Evolutionary conservation across 805 yeast genomes (phyloP), one percentile per base, ranked within the genome.

Genomic region (Citeromyces matritensis): DNA sequence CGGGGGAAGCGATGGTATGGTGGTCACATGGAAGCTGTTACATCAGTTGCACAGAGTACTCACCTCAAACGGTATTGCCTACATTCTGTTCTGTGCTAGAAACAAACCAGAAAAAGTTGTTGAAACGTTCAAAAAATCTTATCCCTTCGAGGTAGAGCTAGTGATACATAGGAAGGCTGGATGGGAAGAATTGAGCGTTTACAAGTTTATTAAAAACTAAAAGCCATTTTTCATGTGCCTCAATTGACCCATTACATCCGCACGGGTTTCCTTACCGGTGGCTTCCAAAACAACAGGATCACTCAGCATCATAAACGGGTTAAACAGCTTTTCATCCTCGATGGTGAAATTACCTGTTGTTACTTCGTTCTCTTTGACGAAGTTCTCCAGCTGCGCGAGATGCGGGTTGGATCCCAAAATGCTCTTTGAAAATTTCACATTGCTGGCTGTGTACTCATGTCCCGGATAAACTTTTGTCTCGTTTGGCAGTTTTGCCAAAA

Each of bases 1-100:
- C 17, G 98, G 98, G 0, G 98, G 98, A 0, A 57, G 59, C 6
- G 77, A 80, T 42, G 98, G 98, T 0, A 88, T 91, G 97, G 72
- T 63, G 15, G 74, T 83, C 13, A 91, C 98, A 0, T 58, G 72
- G 52, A 53, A 54, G 33, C 62, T 91, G 2, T 55, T 91, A 19
- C 58, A 70, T 27, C 35, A 49, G 5, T 53, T 91, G 24, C 64
- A 68, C 23, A n/a, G 33, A 1, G 64, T 70, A 1, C 49, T 91
- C n/a, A 48, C 75, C 1, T 36, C 48, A 0, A 38, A 49, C 1
- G 98, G 98, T 0, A 63, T 70, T 4, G 97, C 96, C 0, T 88
- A 84, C 43, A 75, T 91, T 9, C 55, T 91, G 23, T 91, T 91
- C 44, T 88, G 97, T 51, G 95, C 94, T 6, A 60, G 95, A 39